Evolutionary conservation across 208 protist species (phyloP), one percentile per base, ranked within the genome.

Genomic region (Trypanosoma boissoni): DNA sequence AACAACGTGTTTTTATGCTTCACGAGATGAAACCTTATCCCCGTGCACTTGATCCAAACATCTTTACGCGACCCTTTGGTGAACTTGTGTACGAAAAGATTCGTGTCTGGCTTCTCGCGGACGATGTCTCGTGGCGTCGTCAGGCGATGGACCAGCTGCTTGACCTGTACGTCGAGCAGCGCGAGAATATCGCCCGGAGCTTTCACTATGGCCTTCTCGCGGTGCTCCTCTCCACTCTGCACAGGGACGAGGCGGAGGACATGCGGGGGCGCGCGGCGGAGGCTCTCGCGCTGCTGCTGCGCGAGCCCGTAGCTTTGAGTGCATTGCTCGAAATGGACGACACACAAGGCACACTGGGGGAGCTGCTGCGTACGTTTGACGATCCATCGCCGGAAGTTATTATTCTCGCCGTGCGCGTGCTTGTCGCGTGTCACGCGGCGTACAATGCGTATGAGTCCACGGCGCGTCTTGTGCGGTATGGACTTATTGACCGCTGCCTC

Each of bases 1-100:
- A 93, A 52, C 86, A 93, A 53, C 74, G 74, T 10, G 80, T 73
- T 27, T 83, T 91, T 37, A 59, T 80, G 57, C 71, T 91, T 36
- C 87, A 94, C 61, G 83, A 88, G 61, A 77, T 78, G 48, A 76
- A 78, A 29, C 72, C 83, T 3, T 51, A 84, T 43, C 72, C 80
- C 0, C 81, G 76, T n/a, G 58, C 60, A 32, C 75, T 80, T 3
- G 73, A 86, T 62, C 81, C 87, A 1, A 74, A 78, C 18, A 48
- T 79, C 14, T 85, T 84, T 34, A 90, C 83, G 9, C 72, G 70
- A 14, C 67, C 87, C 3, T 94, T 85, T 53, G 83, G 76, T 3
- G 64, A 78, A 27, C 60, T 88, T 14, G 50, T 79, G 18, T 91
- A 80, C 53, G 61, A 83, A 37, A 94, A 94, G 63, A 64, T 86